Percentiles rank a stretch among this genome's conserved stretches.
Evolutionary conservation across 1,284 basidiomycete species (phyloP).

Genomic region (Ustilago crameri): DNA sequence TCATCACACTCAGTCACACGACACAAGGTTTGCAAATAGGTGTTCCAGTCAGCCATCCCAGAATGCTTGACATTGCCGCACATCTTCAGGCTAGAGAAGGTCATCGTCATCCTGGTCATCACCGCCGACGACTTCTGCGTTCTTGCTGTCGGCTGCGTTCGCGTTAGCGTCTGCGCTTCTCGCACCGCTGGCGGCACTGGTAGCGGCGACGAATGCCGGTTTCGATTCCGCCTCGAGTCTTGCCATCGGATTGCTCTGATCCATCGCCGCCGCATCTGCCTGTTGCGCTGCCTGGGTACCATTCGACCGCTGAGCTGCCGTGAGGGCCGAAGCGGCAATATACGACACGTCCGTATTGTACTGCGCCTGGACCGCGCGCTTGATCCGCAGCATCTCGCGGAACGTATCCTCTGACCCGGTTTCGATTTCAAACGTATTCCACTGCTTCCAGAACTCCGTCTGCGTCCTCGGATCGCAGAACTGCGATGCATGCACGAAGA

Average conservation of each 20-base stretch:
- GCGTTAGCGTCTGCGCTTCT: slow-evolving; percentile 76
- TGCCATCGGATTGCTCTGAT: slow-evolving; percentile 73
- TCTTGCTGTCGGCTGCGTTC: slow-evolving; percentile 67
- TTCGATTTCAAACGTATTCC: slow-evolving; percentile 96
- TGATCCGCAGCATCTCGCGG: slow-evolving; percentile 97
- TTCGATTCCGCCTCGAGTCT: slow-evolving; percentile 66
- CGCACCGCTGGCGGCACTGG: slow-evolving; percentile 72
- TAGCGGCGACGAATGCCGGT: slow-evolving; percentile 54
- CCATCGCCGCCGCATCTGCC: slow-evolving; percentile 60
- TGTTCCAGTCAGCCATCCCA: too few relatives aligned
- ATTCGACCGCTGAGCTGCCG: slow-evolving; percentile 16
- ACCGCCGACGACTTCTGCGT: slow-evolving; percentile 55
- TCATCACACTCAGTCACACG: too few relatives aligned
- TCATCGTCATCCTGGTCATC: slow-evolving; percentile 67
- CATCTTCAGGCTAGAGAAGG: slow-evolving; percentile 40
- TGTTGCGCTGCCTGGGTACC: slow-evolving; percentile 21
- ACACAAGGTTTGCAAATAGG: neutral
- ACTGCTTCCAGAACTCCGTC: slow-evolving; percentile 92
- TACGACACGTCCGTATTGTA: slow-evolving; percentile 90
- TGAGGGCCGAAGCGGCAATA: slow-evolving; percentile 66
- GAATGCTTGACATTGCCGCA: too few relatives aligned
- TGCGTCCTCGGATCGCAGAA: slow-evolving; percentile 92
- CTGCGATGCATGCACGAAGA: slow-evolving; percentile 96
- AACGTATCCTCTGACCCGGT: slow-evolving; percentile 98
- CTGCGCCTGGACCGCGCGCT: slow-evolving; percentile 95